These are phyloP conservation scores for Ceratocystiopsis brevicomis DNA, from an alignment of 2,329 filamentous ascomycete species.

Conservation along the genomic window DNA sequence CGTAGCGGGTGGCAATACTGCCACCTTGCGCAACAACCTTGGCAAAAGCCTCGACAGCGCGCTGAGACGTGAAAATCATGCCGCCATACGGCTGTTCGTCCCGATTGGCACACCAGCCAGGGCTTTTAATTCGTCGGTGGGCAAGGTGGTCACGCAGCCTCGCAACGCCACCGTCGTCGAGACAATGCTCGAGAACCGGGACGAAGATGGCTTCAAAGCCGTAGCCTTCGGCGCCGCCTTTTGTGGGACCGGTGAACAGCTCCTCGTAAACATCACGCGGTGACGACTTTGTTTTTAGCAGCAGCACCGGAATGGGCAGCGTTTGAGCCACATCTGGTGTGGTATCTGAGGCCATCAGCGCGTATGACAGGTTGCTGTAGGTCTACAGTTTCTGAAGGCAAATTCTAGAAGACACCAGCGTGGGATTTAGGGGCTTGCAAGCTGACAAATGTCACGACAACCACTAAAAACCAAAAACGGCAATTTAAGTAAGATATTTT, in stretches of 20 bases:
- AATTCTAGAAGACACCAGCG: too few relatives aligned
- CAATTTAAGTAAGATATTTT: too few relatives aligned
- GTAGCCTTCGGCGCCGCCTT: conserved; percentile 8
- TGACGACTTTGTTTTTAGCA: conserved; percentile 60
- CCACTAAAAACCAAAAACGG: too few relatives aligned
- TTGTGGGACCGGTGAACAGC: conserved; percentile 26
- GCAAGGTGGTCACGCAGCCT: conserved; percentile 32
- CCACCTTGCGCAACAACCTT: conserved; percentile 37
- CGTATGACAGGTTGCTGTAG: background rate
- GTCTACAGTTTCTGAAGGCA: background rate
- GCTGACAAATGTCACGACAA: conserved; percentile 2
- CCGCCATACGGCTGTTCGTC: conserved; percentile 38
- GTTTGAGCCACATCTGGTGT: background rate
- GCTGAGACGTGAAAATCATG: conserved; percentile 69
- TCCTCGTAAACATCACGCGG: conserved; percentile 57
- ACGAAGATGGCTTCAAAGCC: conserved; percentile 49
- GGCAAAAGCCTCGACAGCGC: conserved; percentile 62
- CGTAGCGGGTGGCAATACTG: background rate
- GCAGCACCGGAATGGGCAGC: conserved; percentile 34
- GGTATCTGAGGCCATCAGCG: conserved; percentile 2
- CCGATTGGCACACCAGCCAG: conserved; percentile 4
- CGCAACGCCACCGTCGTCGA: conserved; percentile 39
- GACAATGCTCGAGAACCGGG: conserved; percentile 55
- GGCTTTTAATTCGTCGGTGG: conserved; percentile 18
- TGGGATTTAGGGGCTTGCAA: too few relatives aligned